Conservation (phyloP, 2,329 filamentous ascomycete genomes). For the Diaporthe velutina region DNA sequence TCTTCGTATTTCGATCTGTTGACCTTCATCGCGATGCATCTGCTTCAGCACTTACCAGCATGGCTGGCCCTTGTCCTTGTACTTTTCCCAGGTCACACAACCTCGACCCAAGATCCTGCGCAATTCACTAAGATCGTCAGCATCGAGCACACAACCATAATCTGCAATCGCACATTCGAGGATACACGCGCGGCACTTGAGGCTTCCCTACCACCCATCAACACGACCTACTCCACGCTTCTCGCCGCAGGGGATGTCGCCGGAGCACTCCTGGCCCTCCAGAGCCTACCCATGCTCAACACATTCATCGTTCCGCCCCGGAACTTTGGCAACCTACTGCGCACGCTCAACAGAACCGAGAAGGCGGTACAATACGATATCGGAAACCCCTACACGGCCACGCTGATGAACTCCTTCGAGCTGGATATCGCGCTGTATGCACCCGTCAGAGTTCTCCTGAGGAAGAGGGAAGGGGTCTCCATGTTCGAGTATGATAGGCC, state of each 20-base stretch:
- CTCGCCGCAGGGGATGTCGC: neutral
- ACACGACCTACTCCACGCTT: neutral
- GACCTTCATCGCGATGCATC: neutral
- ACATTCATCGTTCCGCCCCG: neutral
- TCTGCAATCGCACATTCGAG: constrained; percentile 7
- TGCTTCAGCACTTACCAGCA: neutral
- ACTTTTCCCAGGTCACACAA: neutral
- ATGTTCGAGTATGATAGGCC: constrained; percentile 7
- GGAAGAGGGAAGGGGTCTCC: neutral
- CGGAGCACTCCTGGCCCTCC: neutral
- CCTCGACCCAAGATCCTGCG: neutral
- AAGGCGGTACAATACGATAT: constrained; percentile 2
- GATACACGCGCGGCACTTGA: neutral
- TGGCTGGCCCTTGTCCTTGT: neutral
- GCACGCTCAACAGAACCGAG: neutral
- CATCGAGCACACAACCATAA: constrained; percentile 4
- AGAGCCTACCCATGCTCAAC: neutral
- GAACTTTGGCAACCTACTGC: neutral
- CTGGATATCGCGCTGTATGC: neutral
- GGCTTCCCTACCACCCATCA: neutral
- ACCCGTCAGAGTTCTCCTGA: neutral
- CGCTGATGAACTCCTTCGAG: neutral
- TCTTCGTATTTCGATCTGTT: neutral
- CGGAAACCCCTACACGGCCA: neutral
- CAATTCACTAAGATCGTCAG: neutral